Conservation (phyloP, 23 red algal species). For the Cyanidiococcus yangmingshanensis region DNA sequence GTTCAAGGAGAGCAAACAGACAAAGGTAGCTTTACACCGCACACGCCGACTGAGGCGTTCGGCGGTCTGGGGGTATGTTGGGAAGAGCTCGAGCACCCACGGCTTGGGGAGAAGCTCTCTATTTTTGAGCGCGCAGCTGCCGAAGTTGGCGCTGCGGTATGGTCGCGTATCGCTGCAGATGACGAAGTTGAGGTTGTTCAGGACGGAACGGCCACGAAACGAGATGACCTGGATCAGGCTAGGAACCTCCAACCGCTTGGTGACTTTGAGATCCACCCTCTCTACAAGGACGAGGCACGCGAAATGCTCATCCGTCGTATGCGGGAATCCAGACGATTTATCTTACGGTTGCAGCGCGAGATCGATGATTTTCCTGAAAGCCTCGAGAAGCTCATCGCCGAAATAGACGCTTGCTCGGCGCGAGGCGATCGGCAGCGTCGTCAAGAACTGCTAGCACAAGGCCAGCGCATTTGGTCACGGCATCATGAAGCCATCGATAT, state of each 20-base stretch:
- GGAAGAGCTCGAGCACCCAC: not conserved
- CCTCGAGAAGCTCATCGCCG: not conserved
- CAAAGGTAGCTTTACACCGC: not conserved
- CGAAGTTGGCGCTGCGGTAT: not conserved
- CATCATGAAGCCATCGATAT: not conserved
- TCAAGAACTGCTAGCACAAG: not conserved
- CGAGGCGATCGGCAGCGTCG: not conserved
- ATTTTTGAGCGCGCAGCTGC: not conserved
- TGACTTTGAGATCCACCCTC: not conserved
- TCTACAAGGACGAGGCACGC: not conserved
- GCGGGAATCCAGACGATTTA: not conserved
- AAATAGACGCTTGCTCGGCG: not conserved
- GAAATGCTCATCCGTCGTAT: slow-evolving; percentile 2
- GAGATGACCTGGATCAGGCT: not conserved
- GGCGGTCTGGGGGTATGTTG: not conserved
- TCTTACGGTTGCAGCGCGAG: not conserved
- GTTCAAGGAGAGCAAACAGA: no score
- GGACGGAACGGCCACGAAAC: not conserved
- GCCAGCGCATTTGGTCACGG: not conserved
- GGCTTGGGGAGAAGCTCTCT: not conserved
- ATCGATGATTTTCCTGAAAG: not conserved
- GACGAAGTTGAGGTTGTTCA: not conserved
- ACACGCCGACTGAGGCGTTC: not conserved
- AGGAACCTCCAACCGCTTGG: not conserved
- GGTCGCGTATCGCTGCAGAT: not conserved